Percentiles rank a stretch among this genome's conserved stretches.
Evolutionary conservation across 768 basidiomycete species (phyloP).

Genomic region (Hirschioporus abietinus): DNA sequence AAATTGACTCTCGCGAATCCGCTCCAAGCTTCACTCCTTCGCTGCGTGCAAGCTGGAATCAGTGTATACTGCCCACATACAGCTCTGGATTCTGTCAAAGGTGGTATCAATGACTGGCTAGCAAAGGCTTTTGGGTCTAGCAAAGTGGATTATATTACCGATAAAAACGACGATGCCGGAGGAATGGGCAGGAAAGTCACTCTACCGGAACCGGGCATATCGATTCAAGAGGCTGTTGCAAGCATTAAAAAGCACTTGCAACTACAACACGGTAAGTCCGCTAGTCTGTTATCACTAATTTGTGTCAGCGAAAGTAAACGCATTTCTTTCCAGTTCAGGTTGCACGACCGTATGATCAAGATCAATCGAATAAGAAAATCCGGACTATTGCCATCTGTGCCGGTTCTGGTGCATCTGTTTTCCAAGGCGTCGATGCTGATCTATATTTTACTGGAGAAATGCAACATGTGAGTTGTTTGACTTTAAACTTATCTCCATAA

Average conservation of each 20-base stretch:
- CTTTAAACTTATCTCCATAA: conserved; percentile 12
- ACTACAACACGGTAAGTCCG: conserved; percentile 50
- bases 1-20: conserved; percentile 75
- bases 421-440: conserved; percentile 70
- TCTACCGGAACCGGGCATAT: conserved; percentile 45
- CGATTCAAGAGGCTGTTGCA: conserved; percentile 53
- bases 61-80: conserved; percentile 88
- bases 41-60: conserved; percentile 76
- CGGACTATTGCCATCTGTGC: conserved; percentile 83
- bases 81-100: conserved; percentile 76
- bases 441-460: conserved; percentile 93
- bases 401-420: conserved; percentile 78
- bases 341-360: conserved; percentile 36
- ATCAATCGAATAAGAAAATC: conserved; percentile 24
- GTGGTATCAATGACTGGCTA: conserved; percentile 90
- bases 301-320: conserved; percentile 11
- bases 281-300: conserved; percentile 25
- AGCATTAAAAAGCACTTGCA: conserved; percentile 67
- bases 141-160: conserved; percentile 34
- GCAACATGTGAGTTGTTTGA: conserved; percentile 54
- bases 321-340: conserved; percentile 52
- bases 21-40: conserved; percentile 74
- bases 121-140: conserved; percentile 33
- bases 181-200: conserved; percentile 62
- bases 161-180: conserved; percentile 26